phyloP scores from a whole-genome alignment of 1,139 yeast genomes.

The Pneumocystis murina region DNA sequence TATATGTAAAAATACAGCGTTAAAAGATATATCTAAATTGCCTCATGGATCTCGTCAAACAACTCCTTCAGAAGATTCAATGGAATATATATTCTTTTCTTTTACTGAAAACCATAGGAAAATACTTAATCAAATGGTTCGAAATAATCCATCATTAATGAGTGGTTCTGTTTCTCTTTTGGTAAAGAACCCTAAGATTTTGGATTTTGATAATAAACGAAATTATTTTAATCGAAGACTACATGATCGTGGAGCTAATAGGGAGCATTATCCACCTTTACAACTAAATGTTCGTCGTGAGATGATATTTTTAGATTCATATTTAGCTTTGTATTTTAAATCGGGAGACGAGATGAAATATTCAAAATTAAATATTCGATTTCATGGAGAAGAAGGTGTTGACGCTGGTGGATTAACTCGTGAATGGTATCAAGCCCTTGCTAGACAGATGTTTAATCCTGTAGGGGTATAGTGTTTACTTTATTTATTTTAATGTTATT shows the following conservation, averaged over 20 bases:
- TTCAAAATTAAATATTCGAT: slow-evolving; percentile 60
- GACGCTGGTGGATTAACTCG: slow-evolving; percentile 98
- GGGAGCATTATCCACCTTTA: slow-evolving; percentile 29
- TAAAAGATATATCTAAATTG: slow-evolving; percentile 38
- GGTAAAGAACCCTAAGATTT: slow-evolving; percentile 73
- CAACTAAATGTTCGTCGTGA: slow-evolving; percentile 66
- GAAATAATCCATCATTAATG: slow-evolving; percentile 84
- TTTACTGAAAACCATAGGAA: slow-evolving; percentile 86
- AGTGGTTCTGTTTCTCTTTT: slow-evolving; percentile 90
- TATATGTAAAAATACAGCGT: slow-evolving; percentile 76
- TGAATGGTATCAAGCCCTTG: slow-evolving; percentile 92
- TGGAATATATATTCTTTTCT: slow-evolving; percentile 65
- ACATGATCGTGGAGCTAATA: slow-evolving; percentile 30
- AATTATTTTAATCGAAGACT: slow-evolving; percentile 67
- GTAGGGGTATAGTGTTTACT: not conserved
- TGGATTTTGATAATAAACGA: slow-evolving; percentile 90
- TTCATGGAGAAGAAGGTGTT: slow-evolving; percentile 88
- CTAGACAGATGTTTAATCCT: slow-evolving; percentile 92
- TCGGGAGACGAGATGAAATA: slow-evolving; percentile 59
- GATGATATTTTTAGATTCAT: slow-evolving; percentile 84
- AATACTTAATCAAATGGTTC: slow-evolving; percentile 79
- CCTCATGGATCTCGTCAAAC: not conserved
- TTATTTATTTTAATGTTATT: not conserved
- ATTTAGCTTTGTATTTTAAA: slow-evolving; percentile 69
- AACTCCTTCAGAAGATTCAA: slow-evolving; percentile 37